Evolutionary conservation across 441 rosid genomes (phyloP), one percentile per base, ranked within the genome.

Genomic region (Gossypium lobatum): DNA sequence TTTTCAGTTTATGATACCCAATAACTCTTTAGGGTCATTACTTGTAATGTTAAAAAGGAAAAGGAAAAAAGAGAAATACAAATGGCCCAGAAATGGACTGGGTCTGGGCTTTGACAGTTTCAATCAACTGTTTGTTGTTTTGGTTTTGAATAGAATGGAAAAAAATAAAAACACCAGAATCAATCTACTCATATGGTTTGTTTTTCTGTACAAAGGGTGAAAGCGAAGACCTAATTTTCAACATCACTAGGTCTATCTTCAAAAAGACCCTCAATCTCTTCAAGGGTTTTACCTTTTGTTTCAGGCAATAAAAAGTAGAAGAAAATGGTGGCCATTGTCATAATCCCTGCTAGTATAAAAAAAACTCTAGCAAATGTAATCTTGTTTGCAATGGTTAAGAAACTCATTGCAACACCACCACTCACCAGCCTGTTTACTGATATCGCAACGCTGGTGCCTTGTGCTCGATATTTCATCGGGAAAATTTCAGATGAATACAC

Each of bases 401-500:
- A 84, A 1, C 83, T 79, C 87, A 81, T 81, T n/a, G 87, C 67
- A 53, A 79, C 83, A 2, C 53, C 72, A 2, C 83, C 85, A 39
- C 87, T 77, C 73, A 79, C 83, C 55, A 79, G 52, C 63, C 87
- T 54, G 74, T 83, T 83, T 34, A 84, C 80, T 0, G 85, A 76
- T 3, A 79, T 58, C 0, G 85, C 80, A 8, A 83, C 21, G 74
- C 84, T 77, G 0, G 79, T 62, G 6, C 82, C 84, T 55, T 76
- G 83, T 21, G 85, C 85, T 75, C 83, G 26, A 1, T 68, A 78
- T 76, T 72, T 81, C 13, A 72, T 79, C 2, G 87, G 87, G 59
- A 84, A 81, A 34, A 84, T 78, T 80, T 84, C 85, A 0, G 87
- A 80, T 45, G 77, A 76, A 58, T 81, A 84, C 26, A 84, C 87